Conservation (phyloP, 2,329 filamentous ascomycete species). For the Sphaceloma murrayae region DNA sequence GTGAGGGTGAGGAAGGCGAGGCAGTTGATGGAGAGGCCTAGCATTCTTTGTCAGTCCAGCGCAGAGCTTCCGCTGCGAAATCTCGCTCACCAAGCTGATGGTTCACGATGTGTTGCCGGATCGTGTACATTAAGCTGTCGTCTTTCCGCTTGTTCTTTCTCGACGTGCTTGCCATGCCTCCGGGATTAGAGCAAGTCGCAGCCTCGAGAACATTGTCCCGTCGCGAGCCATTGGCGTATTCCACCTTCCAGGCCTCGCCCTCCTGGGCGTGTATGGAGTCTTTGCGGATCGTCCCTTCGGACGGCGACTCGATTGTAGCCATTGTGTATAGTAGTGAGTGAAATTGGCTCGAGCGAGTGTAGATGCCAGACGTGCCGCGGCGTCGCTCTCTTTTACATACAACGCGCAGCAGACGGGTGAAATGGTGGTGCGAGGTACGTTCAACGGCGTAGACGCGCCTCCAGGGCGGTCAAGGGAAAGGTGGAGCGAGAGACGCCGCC, state of each 20-base stretch:
- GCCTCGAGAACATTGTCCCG: conserved; percentile 6
- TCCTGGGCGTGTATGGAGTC: conserved; percentile 12
- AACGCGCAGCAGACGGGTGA: conserved; percentile 8
- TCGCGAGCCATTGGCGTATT: not conserved
- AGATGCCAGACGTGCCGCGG: not conserved
- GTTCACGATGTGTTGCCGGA: conserved; percentile 32
- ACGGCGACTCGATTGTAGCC: conserved; percentile 3
- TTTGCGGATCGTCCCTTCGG: conserved; percentile 8
- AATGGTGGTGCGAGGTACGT: conserved; percentile 3
- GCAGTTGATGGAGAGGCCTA: conserved; percentile 78
- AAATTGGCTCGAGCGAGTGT: not conserved
- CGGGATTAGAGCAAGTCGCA: conserved; percentile 15
- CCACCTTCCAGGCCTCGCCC: conserved; percentile 4
- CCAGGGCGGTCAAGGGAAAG: conserved; percentile 12
- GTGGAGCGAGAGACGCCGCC: conserved; percentile 9
- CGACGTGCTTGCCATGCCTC: conserved; percentile 3
- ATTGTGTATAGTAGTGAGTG: conserved; percentile 4
- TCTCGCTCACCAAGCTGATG: conserved; percentile 32
- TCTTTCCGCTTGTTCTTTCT: conserved; percentile 20
- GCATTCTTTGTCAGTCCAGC: conserved; percentile 1
- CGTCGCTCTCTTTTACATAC: conserved; percentile 9
- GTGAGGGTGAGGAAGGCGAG: conserved; percentile 72
- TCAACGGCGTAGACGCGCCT: conserved; percentile 12
- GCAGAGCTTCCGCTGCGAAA: conserved; percentile 1
- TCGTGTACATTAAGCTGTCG: conserved; percentile 27